Conservation (phyloP, 805 yeast species). For the Myxozyma nipponensis region DNA sequence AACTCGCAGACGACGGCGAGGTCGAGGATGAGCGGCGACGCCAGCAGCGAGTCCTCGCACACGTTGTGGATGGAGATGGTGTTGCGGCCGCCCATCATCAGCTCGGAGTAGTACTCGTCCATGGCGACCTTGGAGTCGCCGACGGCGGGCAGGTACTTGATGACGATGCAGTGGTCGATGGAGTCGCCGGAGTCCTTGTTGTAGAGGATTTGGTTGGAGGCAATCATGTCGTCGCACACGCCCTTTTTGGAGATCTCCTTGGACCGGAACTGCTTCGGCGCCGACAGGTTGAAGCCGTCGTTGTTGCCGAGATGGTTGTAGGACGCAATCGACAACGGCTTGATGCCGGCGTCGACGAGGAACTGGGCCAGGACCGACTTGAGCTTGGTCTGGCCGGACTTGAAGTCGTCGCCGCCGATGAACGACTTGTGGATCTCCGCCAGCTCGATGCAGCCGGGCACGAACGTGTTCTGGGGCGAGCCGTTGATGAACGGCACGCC, state of each 20-base stretch:
- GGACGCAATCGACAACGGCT: constrained; percentile 90
- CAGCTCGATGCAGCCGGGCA: constrained; percentile 87
- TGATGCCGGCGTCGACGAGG: constrained; percentile 94
- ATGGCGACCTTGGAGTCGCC: constrained; percentile 96
- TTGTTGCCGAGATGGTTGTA: constrained; percentile 96
- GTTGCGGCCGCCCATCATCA: constrained; percentile 97
- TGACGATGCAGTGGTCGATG: constrained; percentile 92
- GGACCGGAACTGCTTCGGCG: constrained; percentile 90
- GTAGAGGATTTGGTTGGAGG: constrained; percentile 78
- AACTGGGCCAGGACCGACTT: constrained; percentile 96
- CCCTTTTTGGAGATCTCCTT: constrained; percentile 92
- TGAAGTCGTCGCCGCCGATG: constrained; percentile 97
- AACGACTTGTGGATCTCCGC: constrained; percentile 72
- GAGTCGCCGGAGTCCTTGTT: constrained; percentile 70
- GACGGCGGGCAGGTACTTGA: constrained; percentile 89
- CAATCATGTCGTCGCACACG: constrained; percentile 92
- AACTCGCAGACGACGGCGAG: constrained; percentile 87
- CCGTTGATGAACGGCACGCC: constrained; percentile 89
- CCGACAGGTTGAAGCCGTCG: constrained; percentile 87
- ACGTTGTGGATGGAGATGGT: constrained; percentile 91
- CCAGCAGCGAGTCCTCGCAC: constrained; percentile 92
- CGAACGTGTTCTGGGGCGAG: constrained; percentile 96
- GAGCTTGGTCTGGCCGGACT: constrained; percentile 92
- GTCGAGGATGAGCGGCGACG: constrained; percentile 91
- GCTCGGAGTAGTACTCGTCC: constrained; percentile 96